Conservation (phyloP, 257 asterid species). For the Nicotiana knightiana region DNA sequence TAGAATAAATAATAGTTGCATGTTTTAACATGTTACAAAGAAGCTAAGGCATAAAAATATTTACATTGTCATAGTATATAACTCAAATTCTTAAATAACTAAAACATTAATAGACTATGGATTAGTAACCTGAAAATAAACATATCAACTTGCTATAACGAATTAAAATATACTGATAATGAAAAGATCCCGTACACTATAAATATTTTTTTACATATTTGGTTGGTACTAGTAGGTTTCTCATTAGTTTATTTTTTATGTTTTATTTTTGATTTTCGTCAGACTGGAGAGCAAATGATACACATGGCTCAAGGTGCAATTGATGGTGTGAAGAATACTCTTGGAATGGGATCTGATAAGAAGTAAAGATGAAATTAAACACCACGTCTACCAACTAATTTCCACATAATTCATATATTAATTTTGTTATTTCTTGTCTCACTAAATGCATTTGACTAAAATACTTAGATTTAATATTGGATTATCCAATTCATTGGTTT, state of each 20-base stretch:
- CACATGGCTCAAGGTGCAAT: slow-evolving; percentile 64
- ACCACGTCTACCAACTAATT: neutral
- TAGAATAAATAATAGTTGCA: too few species aligned
- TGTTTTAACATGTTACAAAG: too few species aligned
- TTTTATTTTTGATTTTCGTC: neutral
- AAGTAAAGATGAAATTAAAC: slow-evolving; percentile 29
- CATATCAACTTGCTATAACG: too few species aligned
- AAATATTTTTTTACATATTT: neutral
- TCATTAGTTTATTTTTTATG: neutral
- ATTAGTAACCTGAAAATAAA: neutral
- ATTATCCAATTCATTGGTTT: too few species aligned
- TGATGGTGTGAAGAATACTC: slow-evolving; percentile 70
- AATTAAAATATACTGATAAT: neutral
- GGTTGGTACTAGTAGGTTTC: neutral
- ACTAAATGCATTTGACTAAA: neutral
- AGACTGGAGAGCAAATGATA: slow-evolving; percentile 54
- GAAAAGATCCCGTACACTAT: neutral
- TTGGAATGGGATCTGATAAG: slow-evolving; percentile 55
- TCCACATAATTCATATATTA: neutral
- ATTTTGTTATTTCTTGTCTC: neutral
- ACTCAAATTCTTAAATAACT: too few species aligned
- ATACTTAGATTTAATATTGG: neutral
- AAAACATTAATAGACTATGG: too few species aligned
- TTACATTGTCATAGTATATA: too few species aligned
- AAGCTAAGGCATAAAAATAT: too few species aligned